These are phyloP conservation scores for Bondarzewia mesenterica DNA, from an alignment of 1,284 basidiomycete genomes.

Conservation along the genomic window DNA sequence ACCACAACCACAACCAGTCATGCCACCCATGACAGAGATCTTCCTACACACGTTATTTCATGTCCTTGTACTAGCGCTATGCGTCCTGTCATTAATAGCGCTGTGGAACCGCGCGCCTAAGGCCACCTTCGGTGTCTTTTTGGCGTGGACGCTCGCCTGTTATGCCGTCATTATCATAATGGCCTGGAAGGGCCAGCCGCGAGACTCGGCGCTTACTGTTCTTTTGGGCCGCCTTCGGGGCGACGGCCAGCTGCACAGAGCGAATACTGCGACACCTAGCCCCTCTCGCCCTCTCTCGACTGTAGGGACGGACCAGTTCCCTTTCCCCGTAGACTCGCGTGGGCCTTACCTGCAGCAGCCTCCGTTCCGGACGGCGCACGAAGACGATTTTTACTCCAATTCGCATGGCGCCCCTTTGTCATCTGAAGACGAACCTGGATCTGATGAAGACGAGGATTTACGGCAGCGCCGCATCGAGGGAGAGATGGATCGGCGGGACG, in stretches of 20 bases:
- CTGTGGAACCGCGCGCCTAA: slow-evolving; percentile 48
- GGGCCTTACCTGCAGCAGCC: slow-evolving; percentile 61
- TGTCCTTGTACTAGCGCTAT: slow-evolving; percentile 47
- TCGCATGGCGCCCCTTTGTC: slow-evolving; percentile 30
- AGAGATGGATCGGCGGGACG: slow-evolving; percentile 70
- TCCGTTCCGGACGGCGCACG: slow-evolving; percentile 40
- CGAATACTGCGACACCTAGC: slow-evolving; percentile 22
- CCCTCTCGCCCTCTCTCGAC: slow-evolving; percentile 29
- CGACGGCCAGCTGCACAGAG: slow-evolving; percentile 12
- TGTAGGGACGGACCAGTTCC: slow-evolving; percentile 34
- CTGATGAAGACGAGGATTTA: slow-evolving; percentile 60
- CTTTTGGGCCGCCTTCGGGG: slow-evolving; percentile 39
- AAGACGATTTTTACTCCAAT: slow-evolving; percentile 31
- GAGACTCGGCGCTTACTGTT: slow-evolving; percentile 47
- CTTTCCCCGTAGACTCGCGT: slow-evolving; percentile 35
- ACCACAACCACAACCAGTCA: slow-evolving; percentile 19
- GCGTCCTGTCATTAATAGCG: slow-evolving; percentile 44
- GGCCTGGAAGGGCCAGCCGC: slow-evolving; percentile 50
- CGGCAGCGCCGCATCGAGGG: slow-evolving; percentile 68
- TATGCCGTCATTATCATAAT: slow-evolving; percentile 44
- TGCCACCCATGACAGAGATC: slow-evolving; percentile 35
- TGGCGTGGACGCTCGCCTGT: slow-evolving; percentile 51
- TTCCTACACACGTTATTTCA: slow-evolving; percentile 48
- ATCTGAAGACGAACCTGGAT: slow-evolving; percentile 47
- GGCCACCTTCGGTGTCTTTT: slow-evolving; percentile 55